Base-by-base conservation (phyloP, 208 protist species). In the Naegleria gruberi region DNA sequence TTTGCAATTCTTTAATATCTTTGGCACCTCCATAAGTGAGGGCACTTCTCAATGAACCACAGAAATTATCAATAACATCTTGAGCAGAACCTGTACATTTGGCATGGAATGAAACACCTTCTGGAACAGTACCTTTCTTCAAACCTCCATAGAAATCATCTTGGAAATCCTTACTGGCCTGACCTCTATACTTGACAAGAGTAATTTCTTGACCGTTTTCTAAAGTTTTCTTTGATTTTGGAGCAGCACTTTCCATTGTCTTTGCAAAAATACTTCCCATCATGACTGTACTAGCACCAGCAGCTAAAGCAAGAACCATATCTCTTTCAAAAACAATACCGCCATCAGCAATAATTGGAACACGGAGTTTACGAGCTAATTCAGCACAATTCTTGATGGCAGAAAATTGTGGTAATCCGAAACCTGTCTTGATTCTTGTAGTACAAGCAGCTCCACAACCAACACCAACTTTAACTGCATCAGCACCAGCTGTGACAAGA, bases 311-410 rank as follows among this genome's bases (percentile, higher is more conserved):
- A 89, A 97, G 96, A 92, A 94, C 94, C 85, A 97, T 96, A 87
- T 97, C 96, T 1, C 95, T 95, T 1, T 94, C 91, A 51, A 91
- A 94, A 89, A 95, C 94, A 44, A 97, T 91, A 30, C 96, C 96
- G 47, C 96, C 96, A 91, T 97, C 96, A 51, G 96, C 95, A 89
- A 97, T 97, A 93, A 95, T 94, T 7, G 96, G 96, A 30, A 97
- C 92, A 83, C 93, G 93, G 90, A 94, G n/a, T 89, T 93, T 45
- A 30, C 92, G 91, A 30, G 95, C 95, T 43, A 95, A 93, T 30
- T 94, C 92, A 7, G 93, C 90, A 90, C 94, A 96, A 40, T 95
- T 92, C 92, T 95, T 94, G 65, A 97, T 94, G 7, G 96, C 95
- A 74, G 93, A 94, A 40, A 97, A 93, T 94, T 97, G 96, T 51